Percentiles rank a stretch among this genome's conserved stretches.
Evolutionary conservation across 192 early-diverging fungal genomes (phyloP).

Genomic region (Coemansia sp.): DNA sequence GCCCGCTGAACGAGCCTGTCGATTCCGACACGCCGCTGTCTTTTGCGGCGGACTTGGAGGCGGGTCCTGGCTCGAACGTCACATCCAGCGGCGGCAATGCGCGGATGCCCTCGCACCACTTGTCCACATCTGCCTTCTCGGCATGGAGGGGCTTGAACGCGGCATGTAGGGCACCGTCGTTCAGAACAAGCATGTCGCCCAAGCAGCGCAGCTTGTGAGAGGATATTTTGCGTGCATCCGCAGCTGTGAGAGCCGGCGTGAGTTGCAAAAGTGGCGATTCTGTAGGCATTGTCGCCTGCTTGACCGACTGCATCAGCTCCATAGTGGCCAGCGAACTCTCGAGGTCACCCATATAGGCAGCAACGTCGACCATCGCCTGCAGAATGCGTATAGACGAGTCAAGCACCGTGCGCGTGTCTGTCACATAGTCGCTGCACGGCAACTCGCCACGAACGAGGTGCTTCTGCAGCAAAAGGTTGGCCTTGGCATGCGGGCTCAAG

Average conservation of each 20-base stretch:
- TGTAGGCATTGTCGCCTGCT: constrained; percentile 80
- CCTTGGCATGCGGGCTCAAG: constrained; percentile 85
- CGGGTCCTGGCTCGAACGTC: constrained; percentile 1
- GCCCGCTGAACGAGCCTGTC: constrained; percentile 8
- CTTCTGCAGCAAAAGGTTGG: constrained; percentile 83
- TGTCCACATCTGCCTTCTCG: neutral
- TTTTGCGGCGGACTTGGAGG: neutral
- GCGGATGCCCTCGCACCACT: constrained; percentile 30
- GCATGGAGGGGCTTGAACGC: constrained; percentile 4
- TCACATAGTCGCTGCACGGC: constrained; percentile 84
- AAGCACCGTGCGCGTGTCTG: constrained; percentile 85
- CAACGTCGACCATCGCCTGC: constrained; percentile 93
- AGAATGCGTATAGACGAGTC: constrained; percentile 88
- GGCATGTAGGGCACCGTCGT: constrained; percentile 20
- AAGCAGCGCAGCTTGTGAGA: constrained; percentile 10
- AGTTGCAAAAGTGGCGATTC: constrained; percentile 67
- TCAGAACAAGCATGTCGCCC: constrained; percentile 32
- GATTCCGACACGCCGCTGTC: neutral
- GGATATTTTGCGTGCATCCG: neutral
- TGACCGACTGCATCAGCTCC: constrained; percentile 84
- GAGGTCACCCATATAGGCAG: constrained; percentile 62
- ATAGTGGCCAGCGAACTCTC: constrained; percentile 64
- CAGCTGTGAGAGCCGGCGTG: constrained; percentile 50
- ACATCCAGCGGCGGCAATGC: constrained; percentile 30
- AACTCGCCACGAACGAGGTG: constrained; percentile 75